Evolutionary conservation across 1,139 yeast species (phyloP).

Genomic region (Magnusiomyces ingens): DNA sequence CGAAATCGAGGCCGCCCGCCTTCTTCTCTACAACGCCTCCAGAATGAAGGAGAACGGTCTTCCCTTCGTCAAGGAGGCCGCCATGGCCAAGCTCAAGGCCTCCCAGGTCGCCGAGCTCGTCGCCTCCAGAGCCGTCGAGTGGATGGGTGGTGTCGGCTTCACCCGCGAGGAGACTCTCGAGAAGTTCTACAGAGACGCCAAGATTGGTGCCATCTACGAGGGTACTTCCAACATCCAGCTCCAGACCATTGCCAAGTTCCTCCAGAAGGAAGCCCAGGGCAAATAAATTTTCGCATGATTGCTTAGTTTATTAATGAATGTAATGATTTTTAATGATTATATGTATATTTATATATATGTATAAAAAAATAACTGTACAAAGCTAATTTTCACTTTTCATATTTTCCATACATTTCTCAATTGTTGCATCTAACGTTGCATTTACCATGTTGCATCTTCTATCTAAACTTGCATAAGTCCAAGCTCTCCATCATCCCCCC

Average conservation of each 20-base stretch:
- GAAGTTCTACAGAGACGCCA: slow-evolving; percentile 41
- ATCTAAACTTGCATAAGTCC: too few species aligned
- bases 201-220: slow-evolving; percentile 42
- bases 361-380: too few species aligned
- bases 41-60: slow-evolving; percentile 39
- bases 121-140: slow-evolving; percentile 39
- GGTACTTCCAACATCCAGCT: slow-evolving; percentile 42
- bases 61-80: slow-evolving; percentile 39
- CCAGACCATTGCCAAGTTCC: slow-evolving; percentile 39
- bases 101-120: slow-evolving; percentile 39
- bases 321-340: not conserved
- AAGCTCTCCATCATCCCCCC: too few species aligned
- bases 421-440: too few species aligned
- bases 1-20: slow-evolving; percentile 41
- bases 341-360: not conserved
- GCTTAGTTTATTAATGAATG: too few species aligned
- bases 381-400: too few species aligned
- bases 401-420: too few species aligned
- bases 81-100: slow-evolving; percentile 41
- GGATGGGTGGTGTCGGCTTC: slow-evolving; percentile 46
- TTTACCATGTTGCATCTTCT: too few species aligned
- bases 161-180: slow-evolving; percentile 39
- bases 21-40: slow-evolving; percentile 40
- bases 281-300: not conserved
- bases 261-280: slow-evolving; percentile 32